phyloP scores from a whole-genome alignment of 306 rosid genomes.

The Quillaja saponaria region DNA sequence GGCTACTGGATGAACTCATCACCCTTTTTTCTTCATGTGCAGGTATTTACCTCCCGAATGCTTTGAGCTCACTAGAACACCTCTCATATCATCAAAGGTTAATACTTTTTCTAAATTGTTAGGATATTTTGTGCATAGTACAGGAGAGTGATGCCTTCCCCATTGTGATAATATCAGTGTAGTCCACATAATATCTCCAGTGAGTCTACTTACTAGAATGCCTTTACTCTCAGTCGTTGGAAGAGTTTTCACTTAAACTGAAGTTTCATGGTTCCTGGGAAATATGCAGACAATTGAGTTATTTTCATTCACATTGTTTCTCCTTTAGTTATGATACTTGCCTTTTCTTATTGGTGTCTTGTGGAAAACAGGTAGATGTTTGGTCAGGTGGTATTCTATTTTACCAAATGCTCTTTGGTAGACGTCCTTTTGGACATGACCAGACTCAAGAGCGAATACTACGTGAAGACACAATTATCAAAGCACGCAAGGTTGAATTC shows the following conservation, averaged over 20 bases:
- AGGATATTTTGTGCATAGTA: background rate
- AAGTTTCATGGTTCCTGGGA: slow-evolving; percentile 9
- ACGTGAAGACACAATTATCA: slow-evolving; percentile 94
- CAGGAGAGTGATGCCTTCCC: slow-evolving; percentile 1
- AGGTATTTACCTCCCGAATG: slow-evolving; percentile 99
- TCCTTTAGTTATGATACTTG: background rate
- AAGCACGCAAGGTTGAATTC: slow-evolving; percentile 95
- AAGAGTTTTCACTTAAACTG: slow-evolving; percentile 8
- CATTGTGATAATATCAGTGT: background rate
- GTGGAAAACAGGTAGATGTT: slow-evolving; percentile 82
- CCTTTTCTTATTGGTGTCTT: slow-evolving; percentile 30
- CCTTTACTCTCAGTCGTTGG: background rate
- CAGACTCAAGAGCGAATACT: slow-evolving; percentile 94
- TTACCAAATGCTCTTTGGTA: slow-evolving; percentile 96
- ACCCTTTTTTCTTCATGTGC: slow-evolving; percentile 19
- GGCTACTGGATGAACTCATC: slow-evolving; percentile 1
- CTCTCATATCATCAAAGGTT: slow-evolving; percentile 98
- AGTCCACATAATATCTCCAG: background rate
- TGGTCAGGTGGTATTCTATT: slow-evolving; percentile 93
- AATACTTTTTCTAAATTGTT: slow-evolving; percentile 11
- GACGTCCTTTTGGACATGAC: slow-evolving; percentile 97
- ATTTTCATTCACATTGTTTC: slow-evolving; percentile 2
- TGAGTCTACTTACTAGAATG: background rate
- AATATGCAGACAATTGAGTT: slow-evolving; percentile 17
- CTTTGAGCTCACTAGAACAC: slow-evolving; percentile 88